Evolutionary conservation across 495 filamentous ascomycete species (phyloP), one percentile per base, ranked within the genome.

Genomic region (Aspergillus biplanus): DNA sequence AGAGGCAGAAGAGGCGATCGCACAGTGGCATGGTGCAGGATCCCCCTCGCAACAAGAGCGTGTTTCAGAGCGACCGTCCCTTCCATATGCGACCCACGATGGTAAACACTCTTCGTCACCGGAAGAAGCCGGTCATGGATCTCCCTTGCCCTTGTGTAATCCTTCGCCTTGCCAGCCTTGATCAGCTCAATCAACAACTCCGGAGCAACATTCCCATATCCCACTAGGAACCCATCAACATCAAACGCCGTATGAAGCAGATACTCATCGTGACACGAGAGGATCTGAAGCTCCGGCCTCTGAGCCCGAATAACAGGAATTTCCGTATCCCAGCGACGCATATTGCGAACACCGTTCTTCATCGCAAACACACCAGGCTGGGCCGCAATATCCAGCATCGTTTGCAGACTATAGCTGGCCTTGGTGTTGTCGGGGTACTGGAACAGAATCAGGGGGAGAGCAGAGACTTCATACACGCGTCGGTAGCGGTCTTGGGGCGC

Each of bases 391-490:
- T 76, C 72, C 4, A 76, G 72, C 72, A 76, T 72, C 6, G 72
- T 76, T 54, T 74, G 66, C 49, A 76, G 58, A 59, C 58, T 74
- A 48, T 76, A 76, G 18, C 66, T 71, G 6, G 73, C 73, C 50
- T 76, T 74, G 32, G 73, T 76, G 66, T 73, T 74, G 62, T 76
- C 73, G 3, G 73, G 72, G 35, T 76, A 76, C 54, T 76, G 73
- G 65, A 76, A 76, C 9, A 76, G 69, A 42, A 76, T 76, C 42
- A 76, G 57, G 4, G 73, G 73, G 6, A 76, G 67, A 16, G 65
- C 68, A 47, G 66, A 70, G 31, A 68, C 59, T 65, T 76, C 73
- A 59, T 73, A 76, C 9, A 76, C 70, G 16, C 56, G 59, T 34
- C 65, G 61, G 65, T 76, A 76, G 6, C 73, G 72, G 58, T 74